Conservation (phyloP, 2,329 filamentous ascomycete genomes). For the Aureobasidium mangrovei region DNA sequence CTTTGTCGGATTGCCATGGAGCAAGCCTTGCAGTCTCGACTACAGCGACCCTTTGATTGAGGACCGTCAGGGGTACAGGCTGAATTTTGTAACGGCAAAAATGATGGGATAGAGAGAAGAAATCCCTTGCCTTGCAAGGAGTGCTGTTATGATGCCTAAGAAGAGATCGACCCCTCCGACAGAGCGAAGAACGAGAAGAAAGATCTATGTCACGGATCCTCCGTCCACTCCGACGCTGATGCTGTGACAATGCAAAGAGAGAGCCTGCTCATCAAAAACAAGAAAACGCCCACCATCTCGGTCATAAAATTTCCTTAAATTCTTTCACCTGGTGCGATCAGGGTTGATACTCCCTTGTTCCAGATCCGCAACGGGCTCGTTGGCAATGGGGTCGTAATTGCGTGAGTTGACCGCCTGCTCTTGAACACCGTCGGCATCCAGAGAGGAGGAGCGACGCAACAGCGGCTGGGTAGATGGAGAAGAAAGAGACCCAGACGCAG, state of each 20-base stretch:
- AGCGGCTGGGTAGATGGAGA: conserved; percentile 14
- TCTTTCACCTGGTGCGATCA: conserved; percentile 14
- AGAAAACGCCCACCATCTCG: conserved; percentile 4
- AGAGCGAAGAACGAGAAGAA: too few species aligned
- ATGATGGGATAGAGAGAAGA: neutral
- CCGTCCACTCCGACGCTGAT: conserved; percentile 1
- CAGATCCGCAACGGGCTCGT: conserved; percentile 26
- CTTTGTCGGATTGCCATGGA: too few species aligned
- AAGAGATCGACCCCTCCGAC: too few species aligned
- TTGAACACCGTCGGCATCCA: conserved; percentile 24
- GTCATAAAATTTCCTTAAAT: neutral
- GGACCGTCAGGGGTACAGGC: too few species aligned
- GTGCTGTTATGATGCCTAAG: neutral
- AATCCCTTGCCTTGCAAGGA: neutral
- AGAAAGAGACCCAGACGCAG: conserved; percentile 1
- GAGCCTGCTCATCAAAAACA: neutral
- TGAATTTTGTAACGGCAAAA: neutral
- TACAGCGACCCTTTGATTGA: too few species aligned
- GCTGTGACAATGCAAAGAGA: conserved; percentile 3
- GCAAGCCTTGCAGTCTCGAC: too few species aligned
- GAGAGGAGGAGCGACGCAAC: neutral
- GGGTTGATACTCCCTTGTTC: conserved; percentile 23
- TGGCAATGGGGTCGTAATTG: conserved; percentile 26
- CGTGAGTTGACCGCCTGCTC: conserved; percentile 25
- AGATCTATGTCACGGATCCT: conserved; percentile 7